These are phyloP conservation scores for Vitis labrusca DNA, from an alignment of 164 flowering plant species.

Conservation along the genomic window DNA sequence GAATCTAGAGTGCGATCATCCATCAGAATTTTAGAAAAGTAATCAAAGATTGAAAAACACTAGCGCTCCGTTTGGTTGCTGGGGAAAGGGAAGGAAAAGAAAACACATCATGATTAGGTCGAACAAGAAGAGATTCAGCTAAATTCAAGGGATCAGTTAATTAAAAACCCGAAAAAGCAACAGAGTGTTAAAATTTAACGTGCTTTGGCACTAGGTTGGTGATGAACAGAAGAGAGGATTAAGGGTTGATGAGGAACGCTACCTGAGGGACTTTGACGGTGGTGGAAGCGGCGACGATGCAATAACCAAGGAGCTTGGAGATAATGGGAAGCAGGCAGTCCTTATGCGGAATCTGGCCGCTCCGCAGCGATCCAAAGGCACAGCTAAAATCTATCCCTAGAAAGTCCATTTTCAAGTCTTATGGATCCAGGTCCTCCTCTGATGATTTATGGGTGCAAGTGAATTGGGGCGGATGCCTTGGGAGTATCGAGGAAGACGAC, in stretches of 20 bases:
- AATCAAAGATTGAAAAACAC: too few relatives aligned
- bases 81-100: too few relatives aligned
- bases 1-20: too few relatives aligned
- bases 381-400: constrained; percentile 84
- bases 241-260: background rate
- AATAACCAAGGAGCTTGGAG: constrained; percentile 88
- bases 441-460: too few relatives aligned
- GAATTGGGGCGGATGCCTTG: too few relatives aligned
- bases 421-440: background rate
- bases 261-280: constrained; percentile 98
- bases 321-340: constrained; percentile 91
- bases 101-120: too few relatives aligned
- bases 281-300: constrained; percentile 92
- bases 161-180: background rate
- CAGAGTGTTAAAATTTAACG: background rate
- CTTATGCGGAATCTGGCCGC: constrained; percentile 64
- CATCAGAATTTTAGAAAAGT: too few relatives aligned
- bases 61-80: too few relatives aligned
- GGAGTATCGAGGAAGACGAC: too few relatives aligned
- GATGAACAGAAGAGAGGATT: background rate
- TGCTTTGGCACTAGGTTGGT: too few relatives aligned
- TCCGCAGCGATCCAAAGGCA: constrained; percentile 58
- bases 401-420: constrained; percentile 35
- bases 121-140: too few relatives aligned
- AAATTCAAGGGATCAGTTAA: too few relatives aligned